phyloP scores from a whole-genome alignment of 345 rosid species.

The Populus euphratica region DNA sequence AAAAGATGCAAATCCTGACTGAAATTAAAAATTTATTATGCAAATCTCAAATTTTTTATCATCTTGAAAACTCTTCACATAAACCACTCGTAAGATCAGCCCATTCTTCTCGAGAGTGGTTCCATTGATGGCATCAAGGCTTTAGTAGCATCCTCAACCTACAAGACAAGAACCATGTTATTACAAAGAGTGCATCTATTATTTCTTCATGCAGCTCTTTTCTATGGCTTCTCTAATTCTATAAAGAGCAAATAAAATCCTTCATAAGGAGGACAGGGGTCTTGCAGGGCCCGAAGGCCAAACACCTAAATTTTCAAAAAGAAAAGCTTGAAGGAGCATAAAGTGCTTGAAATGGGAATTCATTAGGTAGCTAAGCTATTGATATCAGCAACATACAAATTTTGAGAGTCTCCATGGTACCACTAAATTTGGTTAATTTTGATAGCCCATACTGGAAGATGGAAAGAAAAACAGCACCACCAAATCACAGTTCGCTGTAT shows the following conservation, averaged over 20 bases:
- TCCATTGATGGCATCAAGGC: slow-evolving; percentile 90
- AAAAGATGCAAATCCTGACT: too few species aligned
- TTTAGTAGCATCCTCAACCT: slow-evolving; percentile 95
- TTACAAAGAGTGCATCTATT: background rate
- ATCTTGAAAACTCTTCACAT: slow-evolving; percentile 56
- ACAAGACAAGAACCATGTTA: slow-evolving; percentile 9
- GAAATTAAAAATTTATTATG: too few species aligned
- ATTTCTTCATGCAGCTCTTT: background rate
- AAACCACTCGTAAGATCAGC: slow-evolving; percentile 82
- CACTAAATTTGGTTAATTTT: background rate
- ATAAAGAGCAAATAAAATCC: background rate
- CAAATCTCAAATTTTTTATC: too few species aligned
- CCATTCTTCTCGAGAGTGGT: slow-evolving; percentile 88
- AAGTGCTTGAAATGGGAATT: background rate
- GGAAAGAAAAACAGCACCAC: background rate
- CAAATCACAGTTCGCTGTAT: background rate
- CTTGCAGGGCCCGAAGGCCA: background rate
- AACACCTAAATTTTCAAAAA: background rate
- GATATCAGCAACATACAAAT: background rate
- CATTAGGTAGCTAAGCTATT: background rate
- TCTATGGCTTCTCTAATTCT: background rate
- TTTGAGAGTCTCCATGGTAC: background rate
- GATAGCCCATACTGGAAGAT: background rate
- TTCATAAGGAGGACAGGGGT: background rate
- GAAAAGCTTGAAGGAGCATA: background rate